phyloP scores from a whole-genome alignment of 768 basidiomycete species.

The Coprinopsis strossmayeri region DNA sequence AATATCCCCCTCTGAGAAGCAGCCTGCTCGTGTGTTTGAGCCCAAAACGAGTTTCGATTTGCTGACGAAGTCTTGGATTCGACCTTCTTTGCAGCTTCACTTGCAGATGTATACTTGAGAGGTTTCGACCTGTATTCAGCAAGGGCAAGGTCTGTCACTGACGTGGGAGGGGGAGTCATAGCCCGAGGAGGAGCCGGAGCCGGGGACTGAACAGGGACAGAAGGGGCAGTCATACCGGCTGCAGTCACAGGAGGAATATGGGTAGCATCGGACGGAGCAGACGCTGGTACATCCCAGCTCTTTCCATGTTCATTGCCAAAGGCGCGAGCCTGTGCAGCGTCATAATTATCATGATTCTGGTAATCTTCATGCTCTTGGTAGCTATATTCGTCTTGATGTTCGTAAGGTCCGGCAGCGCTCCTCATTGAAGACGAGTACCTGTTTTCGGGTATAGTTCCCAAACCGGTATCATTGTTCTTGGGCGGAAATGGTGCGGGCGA shows the following conservation, averaged over 20 bases:
- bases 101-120: slow-evolving; percentile 19
- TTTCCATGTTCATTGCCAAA: no score
- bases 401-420: slow-evolving; percentile 16
- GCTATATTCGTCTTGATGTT: slow-evolving; percentile 15
- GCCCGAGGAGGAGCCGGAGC: neutral
- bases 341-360: neutral
- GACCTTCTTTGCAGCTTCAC: slow-evolving; percentile 21
- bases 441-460: slow-evolving; percentile 17
- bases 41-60: slow-evolving; percentile 8
- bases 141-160: slow-evolving; percentile 16
- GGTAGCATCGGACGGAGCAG: no score
- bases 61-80: slow-evolving; percentile 15
- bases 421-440: slow-evolving; percentile 17
- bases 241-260: no score
- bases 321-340: no score
- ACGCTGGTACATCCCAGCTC: no score
- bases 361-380: slow-evolving; percentile 9
- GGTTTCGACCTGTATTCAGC: slow-evolving; percentile 15
- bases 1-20: neutral
- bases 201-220: no score
- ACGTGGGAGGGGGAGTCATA: slow-evolving; percentile 15
- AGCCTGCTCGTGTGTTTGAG: slow-evolving; percentile 1
- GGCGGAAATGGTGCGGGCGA: slow-evolving; percentile 7
- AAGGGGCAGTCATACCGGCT: no score
- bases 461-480: slow-evolving; percentile 9